Conservation (phyloP, 2,329 filamentous ascomycete genomes). For the Neonectria neomacrospora region DNA sequence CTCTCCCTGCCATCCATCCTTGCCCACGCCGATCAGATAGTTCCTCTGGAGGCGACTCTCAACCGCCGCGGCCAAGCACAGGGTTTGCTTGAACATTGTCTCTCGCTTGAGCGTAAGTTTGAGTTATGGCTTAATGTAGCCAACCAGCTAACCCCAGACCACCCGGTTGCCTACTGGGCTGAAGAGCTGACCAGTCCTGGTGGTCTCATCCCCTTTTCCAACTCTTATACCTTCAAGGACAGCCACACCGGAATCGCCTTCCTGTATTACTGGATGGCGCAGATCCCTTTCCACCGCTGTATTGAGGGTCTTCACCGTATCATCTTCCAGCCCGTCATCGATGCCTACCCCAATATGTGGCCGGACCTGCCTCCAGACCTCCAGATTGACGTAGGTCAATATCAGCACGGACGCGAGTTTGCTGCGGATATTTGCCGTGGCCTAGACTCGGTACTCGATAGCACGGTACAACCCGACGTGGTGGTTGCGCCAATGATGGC, state of each 20-base stretch:
- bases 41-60: conserved; percentile 52
- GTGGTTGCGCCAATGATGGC: conserved; percentile 56
- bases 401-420: conserved; percentile 57
- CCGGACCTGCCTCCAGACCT: conserved; percentile 52
- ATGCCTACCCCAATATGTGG: conserved; percentile 53
- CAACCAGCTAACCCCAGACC: conserved; percentile 42
- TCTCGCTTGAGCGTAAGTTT: conserved; percentile 60
- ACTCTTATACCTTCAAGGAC: conserved; percentile 58
- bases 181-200: conserved; percentile 46
- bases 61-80: conserved; percentile 58
- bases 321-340: conserved; percentile 57
- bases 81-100: conserved; percentile 60
- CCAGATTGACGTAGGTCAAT: conserved; percentile 55
- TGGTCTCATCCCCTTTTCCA: conserved; percentile 56
- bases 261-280: conserved; percentile 65
- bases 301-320: conserved; percentile 58
- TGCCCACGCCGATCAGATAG: conserved; percentile 56
- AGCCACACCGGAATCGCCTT: conserved; percentile 58
- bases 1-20: conserved; percentile 61
- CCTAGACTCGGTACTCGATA: conserved; percentile 58
- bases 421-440: conserved; percentile 63
- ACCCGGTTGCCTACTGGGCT: conserved; percentile 55
- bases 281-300: conserved; percentile 61
- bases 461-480: conserved; percentile 59
- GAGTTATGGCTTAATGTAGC: conserved; percentile 58